Evolutionary conservation across 352 stramenopile species (phyloP), one percentile per base, ranked within the genome.

Genomic region (Aphanomyces stellatus): DNA sequence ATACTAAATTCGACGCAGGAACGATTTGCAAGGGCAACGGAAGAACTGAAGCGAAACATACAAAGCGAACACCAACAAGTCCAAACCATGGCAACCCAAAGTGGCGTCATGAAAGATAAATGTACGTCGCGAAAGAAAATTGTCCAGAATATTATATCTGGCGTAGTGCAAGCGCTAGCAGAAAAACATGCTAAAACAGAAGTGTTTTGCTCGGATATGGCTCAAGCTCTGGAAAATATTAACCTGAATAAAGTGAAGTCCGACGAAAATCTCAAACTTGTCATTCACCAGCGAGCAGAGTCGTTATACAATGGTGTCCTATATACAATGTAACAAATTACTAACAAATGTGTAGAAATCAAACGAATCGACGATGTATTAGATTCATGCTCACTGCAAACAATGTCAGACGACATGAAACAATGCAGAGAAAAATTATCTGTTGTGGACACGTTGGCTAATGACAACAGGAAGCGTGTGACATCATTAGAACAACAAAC

Each of bases 101-200:
- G 34, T 24, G 60, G 60, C 43, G 60, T 67, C 8, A 67, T 67
- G 60, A 67, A 67, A 28, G 60, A 67, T 8, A 67, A 67, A 28
- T 24, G 60, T 67, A 35, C 33, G 7, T 28, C 11, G 1, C 25
- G 10, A 34, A n/a, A n/a, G n/a, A n/a, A n/a, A n/a, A n/a, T n/a
- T n/a, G n/a, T n/a, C 33, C 15, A 19, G 13, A 48, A 22, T 7
- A 10, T 25, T 6, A 8, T 31, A 11, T 40, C 30, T 8, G 19
- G 17, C 22, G 30, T 67, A 67, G 60, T 67, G 19, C 60, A 67
- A 67, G 46, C 60, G 22, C 22, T 67, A 7, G 27, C 37, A 1
- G 60, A 67, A 35, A 67, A 67, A 27, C 60, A 67, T 22, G 41
- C 37, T 11, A 67, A 67, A 43, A 40, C 41, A 22, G 60, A 67